Evolutionary conservation across 2,329 filamentous ascomycete genomes (phyloP).

Genomic region (Diplocarpon mali): DNA sequence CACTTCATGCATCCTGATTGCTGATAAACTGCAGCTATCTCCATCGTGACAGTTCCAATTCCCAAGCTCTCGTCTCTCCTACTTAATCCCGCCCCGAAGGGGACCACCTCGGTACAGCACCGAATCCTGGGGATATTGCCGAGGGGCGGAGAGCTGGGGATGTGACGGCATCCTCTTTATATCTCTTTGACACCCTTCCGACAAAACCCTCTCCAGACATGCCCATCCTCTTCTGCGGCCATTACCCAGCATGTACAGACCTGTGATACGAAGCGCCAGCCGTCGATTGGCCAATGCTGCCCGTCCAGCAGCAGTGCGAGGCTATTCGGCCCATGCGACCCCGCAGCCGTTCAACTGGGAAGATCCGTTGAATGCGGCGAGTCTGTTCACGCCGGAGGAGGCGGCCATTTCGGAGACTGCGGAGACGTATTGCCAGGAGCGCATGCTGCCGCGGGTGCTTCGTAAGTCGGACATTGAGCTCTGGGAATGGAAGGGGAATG

Average conservation of each 20-base stretch:
- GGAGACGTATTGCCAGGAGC: constrained; percentile 88
- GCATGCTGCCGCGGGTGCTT: constrained; percentile 72
- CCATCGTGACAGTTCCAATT: too few species aligned
- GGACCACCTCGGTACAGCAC: too few species aligned
- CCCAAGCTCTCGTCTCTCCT: too few species aligned
- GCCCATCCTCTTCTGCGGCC: constrained; percentile 4
- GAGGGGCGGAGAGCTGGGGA: constrained; percentile 10
- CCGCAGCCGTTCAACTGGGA: constrained; percentile 68
- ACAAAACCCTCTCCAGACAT: constrained; percentile 2
- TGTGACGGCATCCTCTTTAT: not conserved
- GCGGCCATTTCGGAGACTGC: constrained; percentile 81
- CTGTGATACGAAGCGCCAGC: constrained; percentile 17
- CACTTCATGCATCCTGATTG: too few species aligned
- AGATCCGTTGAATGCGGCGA: constrained; percentile 68
- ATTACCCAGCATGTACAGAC: constrained; percentile 22
- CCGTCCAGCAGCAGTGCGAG: constrained; percentile 13
- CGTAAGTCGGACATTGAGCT: constrained; percentile 40
- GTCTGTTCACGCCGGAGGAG: constrained; percentile 81
- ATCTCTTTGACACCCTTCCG: constrained; percentile 1
- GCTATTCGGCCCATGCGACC: constrained; percentile 23
- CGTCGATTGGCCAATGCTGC: constrained; percentile 16
- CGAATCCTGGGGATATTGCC: constrained; percentile 6
- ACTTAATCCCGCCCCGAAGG: too few species aligned
- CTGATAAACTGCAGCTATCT: too few species aligned
- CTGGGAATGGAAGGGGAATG: not conserved